These are phyloP conservation scores for Paramyrothecium roridum DNA, from an alignment of 2,329 filamentous ascomycete species.

Conservation along the genomic window DNA sequence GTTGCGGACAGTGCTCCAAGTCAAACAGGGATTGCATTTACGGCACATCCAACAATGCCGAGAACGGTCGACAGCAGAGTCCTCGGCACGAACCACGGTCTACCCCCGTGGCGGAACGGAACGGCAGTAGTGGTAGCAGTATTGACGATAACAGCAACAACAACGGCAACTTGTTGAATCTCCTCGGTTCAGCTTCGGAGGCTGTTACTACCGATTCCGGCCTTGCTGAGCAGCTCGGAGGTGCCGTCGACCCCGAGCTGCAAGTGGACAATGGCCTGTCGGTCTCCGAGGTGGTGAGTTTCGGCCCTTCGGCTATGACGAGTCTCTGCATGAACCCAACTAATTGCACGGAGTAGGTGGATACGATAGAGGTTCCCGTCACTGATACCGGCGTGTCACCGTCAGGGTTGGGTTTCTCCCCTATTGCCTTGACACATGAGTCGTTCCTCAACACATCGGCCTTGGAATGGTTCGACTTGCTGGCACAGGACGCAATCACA, in stretches of 20 bases:
- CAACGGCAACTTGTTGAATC: background rate
- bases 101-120: background rate
- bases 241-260: background rate
- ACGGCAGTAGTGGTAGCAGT: background rate
- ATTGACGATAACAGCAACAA: background rate
- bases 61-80: background rate
- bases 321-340: background rate
- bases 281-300: background rate
- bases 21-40: background rate
- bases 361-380: background rate
- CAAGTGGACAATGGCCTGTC: background rate
- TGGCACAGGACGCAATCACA: background rate
- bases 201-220: background rate
- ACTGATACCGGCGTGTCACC: background rate
- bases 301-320: too few species aligned
- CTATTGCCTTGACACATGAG: background rate
- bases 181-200: background rate
- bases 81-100: background rate
- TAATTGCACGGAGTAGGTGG: background rate
- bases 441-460: background rate
- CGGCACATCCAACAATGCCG: background rate
- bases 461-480: slow-evolving; percentile 1
- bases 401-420: background rate
- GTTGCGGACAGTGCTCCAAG: background rate
- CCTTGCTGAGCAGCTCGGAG: background rate